phyloP scores from a whole-genome alignment of 2,329 filamentous ascomycete genomes.

The Thelonectria olida region DNA sequence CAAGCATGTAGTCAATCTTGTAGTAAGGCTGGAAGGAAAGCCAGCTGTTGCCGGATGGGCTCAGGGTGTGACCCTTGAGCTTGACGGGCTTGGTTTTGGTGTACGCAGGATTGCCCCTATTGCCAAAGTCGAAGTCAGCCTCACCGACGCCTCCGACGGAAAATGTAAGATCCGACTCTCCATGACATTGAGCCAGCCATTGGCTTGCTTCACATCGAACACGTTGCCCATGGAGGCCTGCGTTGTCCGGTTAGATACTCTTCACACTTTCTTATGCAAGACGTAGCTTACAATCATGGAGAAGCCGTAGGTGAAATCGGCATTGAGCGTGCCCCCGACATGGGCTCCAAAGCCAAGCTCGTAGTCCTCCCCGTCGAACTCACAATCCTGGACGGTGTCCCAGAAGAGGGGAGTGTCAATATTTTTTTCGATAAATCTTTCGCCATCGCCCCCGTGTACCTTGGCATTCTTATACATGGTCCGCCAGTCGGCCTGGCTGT shows the following conservation, averaged over 20 bases:
- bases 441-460: background rate
- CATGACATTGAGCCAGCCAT: background rate
- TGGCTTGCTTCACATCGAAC: background rate
- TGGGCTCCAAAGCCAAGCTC: conserved; percentile 6
- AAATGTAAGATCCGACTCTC: background rate
- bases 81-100: background rate
- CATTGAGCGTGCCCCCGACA: background rate
- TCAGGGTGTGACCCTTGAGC: background rate
- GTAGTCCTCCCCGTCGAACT: conserved; percentile 4
- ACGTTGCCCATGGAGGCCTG: background rate
- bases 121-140: background rate
- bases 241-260: background rate
- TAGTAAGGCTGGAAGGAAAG: background rate
- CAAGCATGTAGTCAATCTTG: background rate
- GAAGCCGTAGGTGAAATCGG: conserved; percentile 2
- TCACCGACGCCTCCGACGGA: background rate
- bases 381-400: background rate
- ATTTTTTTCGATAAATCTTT: background rate
- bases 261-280: background rate
- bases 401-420: conserved; percentile 4
- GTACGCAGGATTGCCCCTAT: background rate
- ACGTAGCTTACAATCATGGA: conserved; percentile 1
- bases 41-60: background rate
- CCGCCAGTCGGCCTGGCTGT: background rate
- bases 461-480: background rate